Evolutionary conservation across 306 rosid genomes (phyloP).

Genomic region (Cucurbita argyrosperma): DNA sequence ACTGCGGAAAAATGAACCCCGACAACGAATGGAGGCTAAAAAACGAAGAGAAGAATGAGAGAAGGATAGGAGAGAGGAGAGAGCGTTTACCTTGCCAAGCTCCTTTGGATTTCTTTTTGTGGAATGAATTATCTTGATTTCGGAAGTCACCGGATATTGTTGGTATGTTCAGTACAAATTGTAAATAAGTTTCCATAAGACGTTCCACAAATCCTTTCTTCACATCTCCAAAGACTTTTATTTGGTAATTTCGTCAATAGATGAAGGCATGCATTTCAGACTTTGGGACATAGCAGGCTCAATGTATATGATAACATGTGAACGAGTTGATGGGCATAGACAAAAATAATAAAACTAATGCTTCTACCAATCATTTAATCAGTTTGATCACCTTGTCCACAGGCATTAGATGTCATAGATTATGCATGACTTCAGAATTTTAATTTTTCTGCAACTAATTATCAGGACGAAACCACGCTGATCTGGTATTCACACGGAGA

Average conservation of each 20-base stretch:
- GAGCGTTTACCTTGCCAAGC: too few relatives aligned
- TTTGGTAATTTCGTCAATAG: background rate
- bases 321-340: background rate
- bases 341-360: background rate
- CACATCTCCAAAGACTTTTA: background rate
- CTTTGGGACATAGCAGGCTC: background rate
- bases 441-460: conserved; percentile 20
- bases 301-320: background rate
- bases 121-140: background rate
- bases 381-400: background rate
- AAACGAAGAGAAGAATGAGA: too few relatives aligned
- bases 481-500: conserved; percentile 70
- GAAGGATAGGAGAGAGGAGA: too few relatives aligned
- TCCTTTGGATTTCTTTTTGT: background rate
- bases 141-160: background rate
- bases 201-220: background rate
- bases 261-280: background rate
- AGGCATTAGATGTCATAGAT: background rate
- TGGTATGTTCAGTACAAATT: background rate
- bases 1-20: too few relatives aligned
- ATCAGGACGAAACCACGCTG: conserved; percentile 77
- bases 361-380: background rate
- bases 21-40: too few relatives aligned
- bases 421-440: conserved; percentile 10
- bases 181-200: background rate